A percentile compares a stretch with the other conserved stretches of the same genome.
Evolutionary conservation across 1,284 basidiomycete genomes (phyloP).

Genomic region (Pseudozyma tsukubaensis): DNA sequence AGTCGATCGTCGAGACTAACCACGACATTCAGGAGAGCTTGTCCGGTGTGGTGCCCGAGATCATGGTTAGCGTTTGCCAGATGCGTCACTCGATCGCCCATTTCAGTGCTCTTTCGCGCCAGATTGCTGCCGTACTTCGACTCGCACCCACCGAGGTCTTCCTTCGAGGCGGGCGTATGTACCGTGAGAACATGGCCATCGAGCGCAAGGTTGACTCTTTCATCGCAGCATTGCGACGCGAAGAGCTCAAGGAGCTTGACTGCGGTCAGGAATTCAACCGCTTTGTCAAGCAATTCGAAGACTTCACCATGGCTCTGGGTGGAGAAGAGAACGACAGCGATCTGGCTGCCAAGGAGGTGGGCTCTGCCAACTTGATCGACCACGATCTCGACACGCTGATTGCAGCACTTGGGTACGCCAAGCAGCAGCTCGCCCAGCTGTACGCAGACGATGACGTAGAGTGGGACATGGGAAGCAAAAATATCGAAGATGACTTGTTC

Average conservation of each 20-base stretch:
- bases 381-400: slow-evolving; percentile 66
- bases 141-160: slow-evolving; percentile 59
- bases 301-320: slow-evolving; percentile 68
- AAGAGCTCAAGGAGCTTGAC: slow-evolving; percentile 91
- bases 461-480: slow-evolving; percentile 50
- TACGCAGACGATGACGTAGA: slow-evolving; percentile 54
- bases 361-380: slow-evolving; percentile 60
- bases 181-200: slow-evolving; percentile 80
- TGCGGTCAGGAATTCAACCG: slow-evolving; percentile 88
- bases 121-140: slow-evolving; percentile 62
- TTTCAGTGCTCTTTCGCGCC: slow-evolving; percentile 59
- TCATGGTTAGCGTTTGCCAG: slow-evolving; percentile 59
- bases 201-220: slow-evolving; percentile 93
- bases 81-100: slow-evolving; percentile 65
- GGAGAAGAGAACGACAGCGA: slow-evolving; percentile 73
- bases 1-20: slow-evolving; percentile 56
- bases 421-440: slow-evolving; percentile 54
- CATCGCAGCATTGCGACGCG: slow-evolving; percentile 81
- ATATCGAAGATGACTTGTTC: slow-evolving; percentile 53
- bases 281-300: slow-evolving; percentile 61
- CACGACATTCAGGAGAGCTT: slow-evolving; percentile 61
- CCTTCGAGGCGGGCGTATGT: slow-evolving; percentile 77
- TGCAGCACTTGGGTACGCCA: slow-evolving; percentile 59
- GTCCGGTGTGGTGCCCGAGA: slow-evolving; percentile 53
- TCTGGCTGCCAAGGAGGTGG: slow-evolving; percentile 64